Base-by-base conservation (phyloP, 2,329 filamentous ascomycete genomes). In the Hypoxylon sp. region DNA sequence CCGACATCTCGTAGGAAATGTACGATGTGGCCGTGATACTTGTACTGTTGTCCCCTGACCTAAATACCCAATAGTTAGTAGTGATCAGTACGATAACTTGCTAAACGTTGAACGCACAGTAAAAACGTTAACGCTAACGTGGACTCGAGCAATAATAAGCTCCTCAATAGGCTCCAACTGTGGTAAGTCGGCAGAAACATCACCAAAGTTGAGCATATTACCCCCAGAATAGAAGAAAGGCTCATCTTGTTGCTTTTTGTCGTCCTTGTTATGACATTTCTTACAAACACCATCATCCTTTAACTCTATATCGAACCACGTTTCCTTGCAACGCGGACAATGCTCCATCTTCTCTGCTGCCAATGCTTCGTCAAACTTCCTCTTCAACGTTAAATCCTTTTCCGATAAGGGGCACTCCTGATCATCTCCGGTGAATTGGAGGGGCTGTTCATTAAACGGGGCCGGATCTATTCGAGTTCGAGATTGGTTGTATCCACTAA, bases 361-460 rank as follows among this genome's bases (percentile, higher is more conserved):
- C 32, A 49, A 49, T 25, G 13, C 28, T 50, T 50, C 17, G 3
- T 50, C 17, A 32, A 49, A 49, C 14, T 14, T 28, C 11, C 11
- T 49, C n/a, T 49, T 49, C 14, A 49, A 30, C 17, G 28, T 25
- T n/a, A 50, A 28, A n/a, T 34, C 17, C 32, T 50, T 32, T 49
- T 30, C 30, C 4, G 6, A 49, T 28, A 49, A 49, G 21, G 21
- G 11, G 11, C 11, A 41, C 6, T 45, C 11, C 11, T 45, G 21
- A 21, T 45, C 6, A 23, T 45, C 7, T 21, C 19, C n/a, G n/a
- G n/a, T n/a, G n/a, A n/a, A n/a, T n/a, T n/a, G n/a, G n/a, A n/a
- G n/a, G n/a, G n/a, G n/a, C n/a, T n/a, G n/a, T n/a, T n/a, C n/a
- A n/a, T n/a, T n/a, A n/a, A n/a, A n/a, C n/a, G n/a, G n/a, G n/a